Conservation (phyloP, 805 yeast genomes). For the Pichia rugopelliculosa region DNA sequence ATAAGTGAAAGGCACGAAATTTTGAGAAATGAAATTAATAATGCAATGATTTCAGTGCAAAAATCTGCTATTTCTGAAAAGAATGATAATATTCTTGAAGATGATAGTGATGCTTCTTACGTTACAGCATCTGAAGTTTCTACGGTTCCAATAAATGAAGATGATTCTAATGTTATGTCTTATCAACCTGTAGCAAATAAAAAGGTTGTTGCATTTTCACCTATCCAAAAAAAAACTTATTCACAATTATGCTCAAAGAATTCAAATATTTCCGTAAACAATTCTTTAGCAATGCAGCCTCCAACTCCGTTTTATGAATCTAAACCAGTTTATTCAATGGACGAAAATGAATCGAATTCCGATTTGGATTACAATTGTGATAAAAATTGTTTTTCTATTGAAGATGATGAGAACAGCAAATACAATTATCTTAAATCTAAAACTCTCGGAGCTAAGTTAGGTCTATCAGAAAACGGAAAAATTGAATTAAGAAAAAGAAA, state of each 20-base stretch:
- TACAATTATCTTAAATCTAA: constrained; percentile 8
- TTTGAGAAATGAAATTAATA: constrained; percentile 3
- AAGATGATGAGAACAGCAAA: constrained; percentile 3
- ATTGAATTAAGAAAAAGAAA: constrained; percentile 14
- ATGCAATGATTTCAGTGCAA: constrained; percentile 3
- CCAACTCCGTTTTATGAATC: not conserved
- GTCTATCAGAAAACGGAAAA: constrained; percentile 12
- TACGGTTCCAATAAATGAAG: not conserved
- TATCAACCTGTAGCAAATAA: not conserved
- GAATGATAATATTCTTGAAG: not conserved
- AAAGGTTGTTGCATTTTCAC: constrained; percentile 4
- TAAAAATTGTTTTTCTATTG: constrained; percentile 11
- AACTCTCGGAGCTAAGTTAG: constrained; percentile 7
- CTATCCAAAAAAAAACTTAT: not conserved
- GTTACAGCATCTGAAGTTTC: constrained; percentile 2
- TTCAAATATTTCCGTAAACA: not conserved
- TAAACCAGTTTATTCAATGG: constrained; percentile 3
- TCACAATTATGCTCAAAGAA: not conserved
- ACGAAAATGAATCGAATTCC: constrained; percentile 9
- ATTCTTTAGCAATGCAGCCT: not conserved
- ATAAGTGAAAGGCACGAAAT: constrained; percentile 3
- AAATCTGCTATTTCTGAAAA: not conserved
- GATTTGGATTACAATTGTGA: constrained; percentile 3
- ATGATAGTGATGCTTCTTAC: not conserved
- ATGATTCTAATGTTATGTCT: too few species aligned